These are phyloP conservation scores for Acorus calamus DNA, from an alignment of 106 monocot genomes.

Conservation along the genomic window DNA sequence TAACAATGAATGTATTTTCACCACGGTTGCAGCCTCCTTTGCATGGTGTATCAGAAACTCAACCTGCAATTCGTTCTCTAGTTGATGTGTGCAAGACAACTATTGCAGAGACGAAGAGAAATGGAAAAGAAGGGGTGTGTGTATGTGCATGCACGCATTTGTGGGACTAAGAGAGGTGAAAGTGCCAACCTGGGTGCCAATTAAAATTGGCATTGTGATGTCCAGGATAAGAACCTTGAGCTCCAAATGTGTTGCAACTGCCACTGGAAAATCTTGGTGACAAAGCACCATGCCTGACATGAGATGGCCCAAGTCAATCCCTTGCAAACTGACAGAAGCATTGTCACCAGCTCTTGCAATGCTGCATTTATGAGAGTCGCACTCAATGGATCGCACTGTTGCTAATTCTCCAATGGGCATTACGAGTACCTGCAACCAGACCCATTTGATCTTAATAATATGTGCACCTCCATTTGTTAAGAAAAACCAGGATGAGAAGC, in stretches of 20 bases:
- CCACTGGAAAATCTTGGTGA: slow-evolving; percentile 75
- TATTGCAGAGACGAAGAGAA: too few relatives aligned
- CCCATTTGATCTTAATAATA: too few relatives aligned
- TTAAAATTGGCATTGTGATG: slow-evolving; percentile 45
- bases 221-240: slow-evolving; percentile 68
- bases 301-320: slow-evolving; percentile 32
- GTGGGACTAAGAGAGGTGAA: background rate
- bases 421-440: slow-evolving; percentile 50
- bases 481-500: too few relatives aligned
- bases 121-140: too few relatives aligned
- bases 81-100: too few relatives aligned
- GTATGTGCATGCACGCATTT: too few relatives aligned
- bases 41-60: slow-evolving; percentile 75
- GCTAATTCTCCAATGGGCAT: slow-evolving; percentile 67
- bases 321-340: slow-evolving; percentile 55
- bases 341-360: slow-evolving; percentile 82
- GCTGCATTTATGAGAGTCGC: slow-evolving; percentile 44
- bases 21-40: slow-evolving; percentile 50
- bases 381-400: slow-evolving; percentile 54
- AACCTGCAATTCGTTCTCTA: slow-evolving; percentile 25
- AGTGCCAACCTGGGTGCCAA: slow-evolving; percentile 54
- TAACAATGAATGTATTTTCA: slow-evolving; percentile 49
- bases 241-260: slow-evolving; percentile 56
- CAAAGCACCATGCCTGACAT: slow-evolving; percentile 61
- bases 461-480: too few relatives aligned